These are phyloP conservation scores for Fraxinus floribunda DNA, from an alignment of 305 asterid species.

Conservation along the genomic window DNA sequence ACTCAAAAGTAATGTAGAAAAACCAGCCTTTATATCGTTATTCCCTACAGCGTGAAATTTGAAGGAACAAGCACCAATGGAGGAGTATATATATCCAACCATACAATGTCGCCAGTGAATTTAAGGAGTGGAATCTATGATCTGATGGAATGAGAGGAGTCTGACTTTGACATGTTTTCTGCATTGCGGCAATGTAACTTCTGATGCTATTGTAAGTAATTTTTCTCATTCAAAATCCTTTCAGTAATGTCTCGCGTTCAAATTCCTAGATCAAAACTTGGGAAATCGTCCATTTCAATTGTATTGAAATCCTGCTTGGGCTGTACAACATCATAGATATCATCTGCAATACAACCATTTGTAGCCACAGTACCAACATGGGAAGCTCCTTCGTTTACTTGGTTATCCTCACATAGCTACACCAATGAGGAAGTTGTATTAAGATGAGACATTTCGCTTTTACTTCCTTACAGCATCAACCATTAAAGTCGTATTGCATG, in stretches of 20 bases:
- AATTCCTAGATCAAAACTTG: slow-evolving; percentile 86
- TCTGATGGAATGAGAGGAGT: background rate
- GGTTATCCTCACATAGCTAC: slow-evolving; percentile 32
- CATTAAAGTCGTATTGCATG: background rate
- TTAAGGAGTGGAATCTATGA: background rate
- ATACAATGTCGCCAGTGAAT: background rate
- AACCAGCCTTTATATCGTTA: background rate
- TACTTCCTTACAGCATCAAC: background rate
- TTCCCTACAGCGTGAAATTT: background rate
- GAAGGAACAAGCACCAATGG: background rate
- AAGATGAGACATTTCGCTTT: background rate
- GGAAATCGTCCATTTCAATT: slow-evolving; percentile 40
- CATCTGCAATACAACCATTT: slow-evolving; percentile 24
- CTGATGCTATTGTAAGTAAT: background rate
- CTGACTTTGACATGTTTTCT: background rate
- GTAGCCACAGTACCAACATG: slow-evolving; percentile 20
- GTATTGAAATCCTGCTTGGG: slow-evolving; percentile 22
- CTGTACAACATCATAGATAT: slow-evolving; percentile 22
- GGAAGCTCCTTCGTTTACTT: slow-evolving; percentile 27
- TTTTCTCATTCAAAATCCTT: background rate
- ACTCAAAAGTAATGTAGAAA: background rate
- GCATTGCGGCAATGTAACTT: background rate
- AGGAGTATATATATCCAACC: background rate
- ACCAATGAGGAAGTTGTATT: slow-evolving; percentile 21
- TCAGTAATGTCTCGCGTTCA: slow-evolving; percentile 25